A percentile compares a stretch with the other conserved stretches of the same genome.
Conservation (phyloP, 2,329 filamentous ascomycete genomes). For the Neocucurbitaria cava region DNA sequence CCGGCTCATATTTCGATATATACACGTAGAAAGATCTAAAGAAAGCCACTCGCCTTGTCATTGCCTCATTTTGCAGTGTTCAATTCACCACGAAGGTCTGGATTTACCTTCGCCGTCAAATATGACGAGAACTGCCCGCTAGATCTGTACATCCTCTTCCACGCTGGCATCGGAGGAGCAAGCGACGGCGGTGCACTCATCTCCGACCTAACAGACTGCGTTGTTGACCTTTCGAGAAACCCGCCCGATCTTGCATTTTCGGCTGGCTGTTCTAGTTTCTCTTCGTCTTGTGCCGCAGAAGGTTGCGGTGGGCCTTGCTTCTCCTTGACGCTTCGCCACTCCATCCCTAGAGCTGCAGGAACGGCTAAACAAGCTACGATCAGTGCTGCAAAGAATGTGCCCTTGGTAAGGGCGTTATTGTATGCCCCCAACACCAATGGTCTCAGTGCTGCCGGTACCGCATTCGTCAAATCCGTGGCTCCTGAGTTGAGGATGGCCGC, state of each 20-base stretch:
- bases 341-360: conserved; percentile 62
- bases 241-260: not conserved
- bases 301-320: conserved; percentile 2
- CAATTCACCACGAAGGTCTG: conserved; percentile 28
- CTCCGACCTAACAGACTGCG: not conserved
- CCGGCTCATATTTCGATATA: not conserved
- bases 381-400: conserved; percentile 65
- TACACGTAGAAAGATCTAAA: not conserved
- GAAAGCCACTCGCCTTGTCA: not conserved
- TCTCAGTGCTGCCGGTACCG: conserved; percentile 21
- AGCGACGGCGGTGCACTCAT: not conserved
- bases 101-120: conserved; percentile 33
- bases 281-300: conserved; percentile 12
- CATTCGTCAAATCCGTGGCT: conserved; percentile 63
- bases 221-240: conserved; percentile 4
- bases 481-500: conserved; percentile 52
- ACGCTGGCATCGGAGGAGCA: conserved; percentile 15
- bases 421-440: conserved; percentile 34
- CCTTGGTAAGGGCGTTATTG: conserved; percentile 37
- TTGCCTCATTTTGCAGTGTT: not conserved
- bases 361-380: conserved; percentile 62
- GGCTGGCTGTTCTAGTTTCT: conserved; percentile 7
- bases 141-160: conserved; percentile 26
- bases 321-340: conserved; percentile 72
- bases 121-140: conserved; percentile 34